Evolutionary conservation across 768 basidiomycete species (phyloP).

Genomic region (Rickenella mellea): DNA sequence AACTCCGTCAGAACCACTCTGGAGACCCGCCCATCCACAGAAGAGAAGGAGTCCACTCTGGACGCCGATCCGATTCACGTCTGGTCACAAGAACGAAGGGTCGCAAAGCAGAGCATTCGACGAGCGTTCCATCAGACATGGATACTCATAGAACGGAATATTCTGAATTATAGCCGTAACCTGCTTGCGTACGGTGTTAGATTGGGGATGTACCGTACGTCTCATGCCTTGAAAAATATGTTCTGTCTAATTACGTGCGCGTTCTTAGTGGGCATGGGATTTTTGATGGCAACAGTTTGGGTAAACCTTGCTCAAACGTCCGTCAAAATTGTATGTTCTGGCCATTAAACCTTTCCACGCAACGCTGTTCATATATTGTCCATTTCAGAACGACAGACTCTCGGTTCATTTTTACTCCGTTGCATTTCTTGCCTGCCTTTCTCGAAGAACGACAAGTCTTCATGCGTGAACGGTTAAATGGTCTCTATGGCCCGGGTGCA

Average conservation of each 20-base stretch:
- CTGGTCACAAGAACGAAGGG: no score
- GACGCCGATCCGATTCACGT: no score
- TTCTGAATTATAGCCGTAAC: constrained; percentile 43
- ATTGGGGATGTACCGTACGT: constrained; percentile 42
- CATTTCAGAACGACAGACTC: constrained; percentile 29
- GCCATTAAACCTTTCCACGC: constrained; percentile 23
- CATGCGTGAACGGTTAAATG: constrained; percentile 46
- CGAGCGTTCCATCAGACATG: constrained; percentile 13
- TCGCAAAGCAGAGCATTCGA: background rate
- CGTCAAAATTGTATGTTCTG: constrained; percentile 18
- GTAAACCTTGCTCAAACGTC: constrained; percentile 18
- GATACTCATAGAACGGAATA: constrained; percentile 37
- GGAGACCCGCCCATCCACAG: no score
- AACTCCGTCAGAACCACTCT: no score
- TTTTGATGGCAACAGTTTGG: constrained; percentile 42
- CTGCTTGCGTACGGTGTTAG: constrained; percentile 50
- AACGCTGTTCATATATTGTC: background rate
- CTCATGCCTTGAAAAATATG: constrained; percentile 11
- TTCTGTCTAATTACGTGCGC: constrained; percentile 31
- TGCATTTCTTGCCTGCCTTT: constrained; percentile 46
- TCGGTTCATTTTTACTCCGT: constrained; percentile 50
- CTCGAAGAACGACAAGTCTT: constrained; percentile 52
- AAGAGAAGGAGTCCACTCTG: no score
- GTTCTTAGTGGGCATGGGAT: constrained; percentile 17
- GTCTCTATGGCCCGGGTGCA: constrained; percentile 42